phyloP scores from a whole-genome alignment of 352 stramenopile species.

The Pythium scleroteichum region DNA sequence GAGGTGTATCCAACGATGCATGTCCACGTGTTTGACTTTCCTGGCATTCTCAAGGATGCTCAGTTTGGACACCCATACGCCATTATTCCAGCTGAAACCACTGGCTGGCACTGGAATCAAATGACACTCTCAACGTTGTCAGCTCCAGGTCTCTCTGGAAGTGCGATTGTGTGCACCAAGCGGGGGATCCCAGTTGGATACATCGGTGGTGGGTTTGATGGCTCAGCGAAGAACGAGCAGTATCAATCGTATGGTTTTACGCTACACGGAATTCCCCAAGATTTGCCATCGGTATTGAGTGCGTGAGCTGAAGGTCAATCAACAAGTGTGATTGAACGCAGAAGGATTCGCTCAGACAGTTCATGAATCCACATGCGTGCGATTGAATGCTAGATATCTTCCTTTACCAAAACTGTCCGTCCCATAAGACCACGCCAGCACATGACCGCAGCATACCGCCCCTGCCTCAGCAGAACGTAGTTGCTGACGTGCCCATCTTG shows the following conservation, averaged over 20 bases:
- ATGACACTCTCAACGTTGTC: conserved; percentile 28
- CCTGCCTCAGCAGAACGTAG: conserved; percentile 1
- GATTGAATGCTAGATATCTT: conserved; percentile 3
- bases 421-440: no score
- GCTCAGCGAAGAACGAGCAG: conserved; percentile 36
- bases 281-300: conserved; percentile 32
- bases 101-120: conserved; percentile 31
- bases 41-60: conserved; percentile 3
- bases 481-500: conserved; percentile 8
- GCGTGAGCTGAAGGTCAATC: conserved; percentile 28
- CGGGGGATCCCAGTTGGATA: conserved; percentile 37
- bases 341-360: no score
- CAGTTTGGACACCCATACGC: conserved; percentile 24
- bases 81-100: conserved; percentile 37
- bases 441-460: not conserved
- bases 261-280: conserved; percentile 31
- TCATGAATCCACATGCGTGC: no score
- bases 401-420: conserved; percentile 1
- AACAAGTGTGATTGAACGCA: not conserved
- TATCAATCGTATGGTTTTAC: conserved; percentile 39
- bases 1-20: conserved; percentile 24
- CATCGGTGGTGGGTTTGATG: conserved; percentile 34
- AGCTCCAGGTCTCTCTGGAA: conserved; percentile 5
- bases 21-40: conserved; percentile 35
- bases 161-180: conserved; percentile 16